Evolutionary conservation across 2,329 filamentous ascomycete species (phyloP), one percentile per base, ranked within the genome.

Genomic region (Endothia cerciana): DNA sequence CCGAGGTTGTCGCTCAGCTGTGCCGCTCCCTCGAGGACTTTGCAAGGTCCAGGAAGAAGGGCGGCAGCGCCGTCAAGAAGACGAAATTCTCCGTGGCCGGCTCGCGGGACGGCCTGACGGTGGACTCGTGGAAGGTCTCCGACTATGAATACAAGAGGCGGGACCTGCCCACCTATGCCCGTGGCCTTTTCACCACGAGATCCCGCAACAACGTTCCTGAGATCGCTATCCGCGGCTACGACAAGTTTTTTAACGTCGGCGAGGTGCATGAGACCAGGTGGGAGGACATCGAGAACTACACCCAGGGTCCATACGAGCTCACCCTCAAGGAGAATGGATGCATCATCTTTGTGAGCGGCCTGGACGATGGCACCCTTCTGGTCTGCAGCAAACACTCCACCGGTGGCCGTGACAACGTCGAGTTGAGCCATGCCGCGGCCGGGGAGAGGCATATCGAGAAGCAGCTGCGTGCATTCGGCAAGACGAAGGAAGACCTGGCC

Each of bases 371-470:
- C 43, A 93, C 92, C 1, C 82, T 99, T 11, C 82, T 99, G 8
- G 94, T 99, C n/a, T 98, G 94, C 85, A 98, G 94, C 83, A 99
- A 99, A 76, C 95, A 99, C 77, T 98, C 95, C 0, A 98, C 94
- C 0, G 95, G 95, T 7, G 82, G 87, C 30, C 87, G 94, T n/a
- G 79, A 78, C 28, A 92, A 96, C 74, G 79, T 82, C 5, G 84
- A 88, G 38, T 70, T 91, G 65, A 97, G 92, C 78, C 95, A 99
- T 81, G 92, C 95, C 3, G 83, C 85, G 66, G 93, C 89, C 3
- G 95, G 94, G 56, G 94, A 97, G 81, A 79, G 79, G 66, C 94
- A 92, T 84, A 83, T 97, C 0, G 90, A 95, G 75, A 85, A 82
- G 70, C 95, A 99, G 78, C 85, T 99, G 47, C 83, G 85, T 45